These are phyloP conservation scores for Aspergillus ibericus DNA, from an alignment of 2,329 filamentous ascomycete species.

Conservation along the genomic window DNA sequence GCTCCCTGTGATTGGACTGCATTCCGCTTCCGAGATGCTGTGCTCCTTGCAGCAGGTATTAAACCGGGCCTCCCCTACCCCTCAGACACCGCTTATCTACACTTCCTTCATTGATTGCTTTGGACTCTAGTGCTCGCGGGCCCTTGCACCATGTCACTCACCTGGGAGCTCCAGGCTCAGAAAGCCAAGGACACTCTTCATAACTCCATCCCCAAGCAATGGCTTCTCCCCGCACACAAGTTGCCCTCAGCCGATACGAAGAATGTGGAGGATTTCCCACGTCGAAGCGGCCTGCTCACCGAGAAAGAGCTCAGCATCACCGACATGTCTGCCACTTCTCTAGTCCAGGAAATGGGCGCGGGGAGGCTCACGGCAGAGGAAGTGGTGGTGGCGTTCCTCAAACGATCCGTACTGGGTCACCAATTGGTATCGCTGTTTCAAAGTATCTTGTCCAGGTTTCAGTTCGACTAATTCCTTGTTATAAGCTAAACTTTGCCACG, in stretches of 20 bases:
- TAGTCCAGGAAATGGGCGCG: constrained; percentile 29
- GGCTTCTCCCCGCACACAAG: constrained; percentile 30
- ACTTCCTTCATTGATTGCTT: not conserved
- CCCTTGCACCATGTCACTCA: constrained; percentile 19
- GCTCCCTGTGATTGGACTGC: not conserved
- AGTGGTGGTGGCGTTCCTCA: constrained; percentile 35
- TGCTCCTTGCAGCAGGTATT: not conserved
- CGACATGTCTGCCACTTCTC: constrained; percentile 38
- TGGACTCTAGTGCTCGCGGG: not conserved
- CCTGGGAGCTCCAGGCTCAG: constrained; percentile 35
- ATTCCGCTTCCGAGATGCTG: not conserved
- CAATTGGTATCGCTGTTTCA: constrained; percentile 23
- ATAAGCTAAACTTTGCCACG: constrained; percentile 38
- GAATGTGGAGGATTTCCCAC: constrained; percentile 33
- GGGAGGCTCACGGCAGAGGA: constrained; percentile 33
- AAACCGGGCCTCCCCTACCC: not conserved
- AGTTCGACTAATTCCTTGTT: not conserved
- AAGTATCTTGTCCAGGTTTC: not conserved
- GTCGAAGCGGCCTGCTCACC: constrained; percentile 50
- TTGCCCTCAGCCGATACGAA: constrained; percentile 30
- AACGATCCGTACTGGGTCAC: constrained; percentile 35
- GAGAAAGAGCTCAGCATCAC: constrained; percentile 54
- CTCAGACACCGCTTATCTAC: not conserved
- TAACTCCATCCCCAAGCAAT: constrained; percentile 37
- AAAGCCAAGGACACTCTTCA: constrained; percentile 35